Base-by-base conservation (phyloP, 1,139 yeast species). In the Blastobotrys capitulatus region DNA sequence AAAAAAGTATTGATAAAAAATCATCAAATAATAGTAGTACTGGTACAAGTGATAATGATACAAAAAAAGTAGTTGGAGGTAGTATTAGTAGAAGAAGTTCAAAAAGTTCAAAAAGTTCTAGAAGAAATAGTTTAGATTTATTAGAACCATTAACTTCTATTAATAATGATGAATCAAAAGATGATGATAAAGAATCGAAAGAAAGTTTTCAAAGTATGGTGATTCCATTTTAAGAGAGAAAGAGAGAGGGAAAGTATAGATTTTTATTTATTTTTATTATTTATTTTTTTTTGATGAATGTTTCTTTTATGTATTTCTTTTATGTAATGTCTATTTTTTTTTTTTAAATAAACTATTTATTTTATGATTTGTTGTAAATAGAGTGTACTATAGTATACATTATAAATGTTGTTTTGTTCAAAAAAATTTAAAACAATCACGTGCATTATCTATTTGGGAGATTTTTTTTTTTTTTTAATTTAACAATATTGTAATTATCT, bases 191-290 rank as follows among this genome's bases (percentile, higher is more conserved):
- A 22, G 25, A 7, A 22, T 4, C 7, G 4, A 22, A 22, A 22
- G 25, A 44, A 29, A 19, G 20, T 13, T 44, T 44, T 16, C 16
- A 19, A 12, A 29, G 38, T 29, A 10, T 44, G 31, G 29, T 41
- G 4, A 44, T 44, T 29, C 47, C 47, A 25, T 44, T 44, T 18
- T 44, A 44, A 37, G n/a, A n/a, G n/a, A n/a, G n/a, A n/a, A n/a
- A n/a, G n/a, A n/a, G n/a, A n/a, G n/a, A n/a, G n/a, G n/a, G n/a
- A n/a, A n/a, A n/a, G n/a, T n/a, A 10, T 19, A 15, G 8, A 15
- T 22, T 5, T 38, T 22, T 38, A 38, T 20, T 38, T 38, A 12
- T 18, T 20, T 15, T 18, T 37, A 37, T 37, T 32, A 15, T 32
- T 32, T 32, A 15, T 16, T 16, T 16, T 5, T 32, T 32, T 22